These are phyloP conservation scores for Trametes sanguinea DNA, from an alignment of 768 basidiomycete species.

Conservation along the genomic window DNA sequence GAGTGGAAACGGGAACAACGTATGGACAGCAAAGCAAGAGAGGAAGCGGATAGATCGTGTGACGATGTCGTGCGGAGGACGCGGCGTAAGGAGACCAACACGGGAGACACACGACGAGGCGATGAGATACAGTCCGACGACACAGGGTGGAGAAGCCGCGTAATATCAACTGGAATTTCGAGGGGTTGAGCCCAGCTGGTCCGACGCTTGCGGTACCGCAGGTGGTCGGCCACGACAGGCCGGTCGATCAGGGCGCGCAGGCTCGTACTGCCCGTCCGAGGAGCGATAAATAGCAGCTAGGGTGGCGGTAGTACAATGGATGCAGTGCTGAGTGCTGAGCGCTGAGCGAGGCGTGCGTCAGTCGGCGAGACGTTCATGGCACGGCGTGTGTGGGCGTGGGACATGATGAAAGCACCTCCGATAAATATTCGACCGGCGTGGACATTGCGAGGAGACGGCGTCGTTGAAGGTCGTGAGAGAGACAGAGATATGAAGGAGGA, in stretches of 20 bases:
- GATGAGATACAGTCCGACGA: not conserved
- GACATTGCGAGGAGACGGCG: not conserved
- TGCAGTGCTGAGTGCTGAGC: not conserved
- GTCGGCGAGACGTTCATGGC: slow-evolving; percentile 12
- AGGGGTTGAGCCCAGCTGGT: not conserved
- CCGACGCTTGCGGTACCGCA: not conserved
- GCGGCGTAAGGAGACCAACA: not conserved
- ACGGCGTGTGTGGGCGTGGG: slow-evolving; percentile 13
- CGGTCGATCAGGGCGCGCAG: not conserved
- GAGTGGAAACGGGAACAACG: not conserved
- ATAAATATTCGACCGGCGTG: slow-evolving; percentile 4
- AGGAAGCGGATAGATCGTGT: slow-evolving; percentile 5
- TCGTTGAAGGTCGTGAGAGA: not conserved
- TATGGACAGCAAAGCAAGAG: slow-evolving; percentile 24
- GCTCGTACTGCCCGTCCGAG: not conserved
- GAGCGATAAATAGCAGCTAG: slow-evolving; percentile 10
- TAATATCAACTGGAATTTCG: too few relatives aligned
- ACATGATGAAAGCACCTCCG: slow-evolving; percentile 17
- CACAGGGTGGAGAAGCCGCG: not conserved
- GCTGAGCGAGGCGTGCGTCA: not conserved
- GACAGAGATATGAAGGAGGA: not conserved
- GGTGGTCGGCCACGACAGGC: not conserved
- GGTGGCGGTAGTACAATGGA: not conserved
- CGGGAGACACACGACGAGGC: not conserved
- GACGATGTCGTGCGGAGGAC: not conserved